These are phyloP conservation scores for Colletotrichum kahawae DNA, from an alignment of 2,329 filamentous ascomycete genomes.

Conservation along the genomic window DNA sequence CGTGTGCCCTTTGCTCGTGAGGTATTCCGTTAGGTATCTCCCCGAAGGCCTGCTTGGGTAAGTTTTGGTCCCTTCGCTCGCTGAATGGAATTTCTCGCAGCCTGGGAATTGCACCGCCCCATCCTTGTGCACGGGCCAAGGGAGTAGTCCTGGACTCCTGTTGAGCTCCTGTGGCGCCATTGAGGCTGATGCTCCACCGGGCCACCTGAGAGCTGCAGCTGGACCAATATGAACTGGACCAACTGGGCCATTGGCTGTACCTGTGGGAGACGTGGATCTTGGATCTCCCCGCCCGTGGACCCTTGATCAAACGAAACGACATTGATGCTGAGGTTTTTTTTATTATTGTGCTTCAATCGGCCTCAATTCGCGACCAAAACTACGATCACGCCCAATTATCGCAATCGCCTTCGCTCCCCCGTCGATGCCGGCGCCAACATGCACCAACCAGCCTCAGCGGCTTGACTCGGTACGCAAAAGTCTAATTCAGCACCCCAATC, in stretches of 20 bases:
- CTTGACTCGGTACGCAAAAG: conserved; percentile 10
- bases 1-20: conserved; percentile 17
- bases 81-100: conserved; percentile 23
- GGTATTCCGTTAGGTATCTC: neutral
- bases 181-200: neutral
- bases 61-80: conserved; percentile 8
- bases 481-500: conserved; percentile 9
- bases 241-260: neutral
- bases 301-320: conserved; percentile 2
- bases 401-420: neutral
- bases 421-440: neutral
- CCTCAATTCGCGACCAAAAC: neutral
- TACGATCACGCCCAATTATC: neutral
- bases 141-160: neutral
- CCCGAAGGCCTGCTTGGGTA: conserved; percentile 14
- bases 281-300: neutral
- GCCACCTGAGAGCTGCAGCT: neutral
- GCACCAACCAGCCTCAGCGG: neutral
- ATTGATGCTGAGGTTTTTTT: neutral
- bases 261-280: neutral
- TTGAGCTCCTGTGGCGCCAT: conserved; percentile 11
- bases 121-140: conserved; percentile 13
- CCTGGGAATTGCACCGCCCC: conserved; percentile 19
- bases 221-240: neutral
- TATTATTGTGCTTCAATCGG: neutral